Conservation (phyloP, 2,329 filamentous ascomycete genomes). For the Ophiostoma fasciatum region DNA sequence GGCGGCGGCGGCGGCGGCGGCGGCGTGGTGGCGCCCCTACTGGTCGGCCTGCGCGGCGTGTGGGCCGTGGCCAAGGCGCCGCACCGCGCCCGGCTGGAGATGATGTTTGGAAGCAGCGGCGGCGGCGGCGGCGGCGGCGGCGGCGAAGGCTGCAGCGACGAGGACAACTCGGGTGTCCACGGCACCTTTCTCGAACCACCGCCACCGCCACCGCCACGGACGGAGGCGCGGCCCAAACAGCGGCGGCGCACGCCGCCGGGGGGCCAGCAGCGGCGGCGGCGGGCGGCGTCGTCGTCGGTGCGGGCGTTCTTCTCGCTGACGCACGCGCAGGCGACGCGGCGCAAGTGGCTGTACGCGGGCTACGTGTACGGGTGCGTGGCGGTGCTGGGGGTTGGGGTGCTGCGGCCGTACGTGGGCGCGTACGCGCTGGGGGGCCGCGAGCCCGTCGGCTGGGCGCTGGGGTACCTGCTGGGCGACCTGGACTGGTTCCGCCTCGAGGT, state of each 20-base stretch:
- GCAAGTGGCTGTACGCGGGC: constrained; percentile 72
- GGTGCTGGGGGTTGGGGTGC: constrained; percentile 52
- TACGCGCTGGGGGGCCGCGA: constrained; percentile 59
- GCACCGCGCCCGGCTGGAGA: constrained; percentile 16
- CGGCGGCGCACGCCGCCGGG: constrained; percentile 27
- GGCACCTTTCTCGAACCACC: no score
- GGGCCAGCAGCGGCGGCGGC: constrained; percentile 49
- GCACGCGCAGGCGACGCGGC: constrained; percentile 54
- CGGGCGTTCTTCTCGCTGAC: constrained; percentile 71
- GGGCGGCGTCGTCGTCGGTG: constrained; percentile 47
- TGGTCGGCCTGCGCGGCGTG: not conserved
- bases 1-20: no score
- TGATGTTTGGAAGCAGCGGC: constrained; percentile 18
- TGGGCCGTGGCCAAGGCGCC: constrained; percentile 23
- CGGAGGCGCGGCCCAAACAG: no score
- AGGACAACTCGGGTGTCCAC: no score
- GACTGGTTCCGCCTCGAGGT: constrained; percentile 57
- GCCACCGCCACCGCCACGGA: no score
- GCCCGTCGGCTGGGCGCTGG: constrained; percentile 82
- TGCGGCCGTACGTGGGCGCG: constrained; percentile 53
- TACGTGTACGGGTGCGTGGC: constrained; percentile 61
- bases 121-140: constrained; percentile 19
- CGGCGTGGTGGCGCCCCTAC: no score
- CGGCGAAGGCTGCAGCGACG: constrained; percentile 4
- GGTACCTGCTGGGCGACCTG: constrained; percentile 75